These are phyloP conservation scores for Candida caryicola DNA, from an alignment of 805 yeast genomes.

Conservation along the genomic window DNA sequence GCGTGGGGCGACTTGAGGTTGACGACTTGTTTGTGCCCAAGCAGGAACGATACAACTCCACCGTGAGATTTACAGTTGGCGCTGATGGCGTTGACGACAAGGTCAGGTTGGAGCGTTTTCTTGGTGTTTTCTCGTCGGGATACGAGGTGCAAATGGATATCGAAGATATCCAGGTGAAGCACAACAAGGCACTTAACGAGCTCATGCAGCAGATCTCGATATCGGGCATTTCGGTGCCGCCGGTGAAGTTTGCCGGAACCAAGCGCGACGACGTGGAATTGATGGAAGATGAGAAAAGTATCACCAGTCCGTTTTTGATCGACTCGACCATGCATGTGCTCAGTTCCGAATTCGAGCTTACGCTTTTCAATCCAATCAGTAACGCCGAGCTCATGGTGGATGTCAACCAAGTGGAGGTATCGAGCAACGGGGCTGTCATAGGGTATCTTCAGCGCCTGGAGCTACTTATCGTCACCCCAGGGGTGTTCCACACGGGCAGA, in stretches of 20 bases:
- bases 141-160: constrained; percentile 25
- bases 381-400: constrained; percentile 45
- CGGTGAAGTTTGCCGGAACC: constrained; percentile 21
- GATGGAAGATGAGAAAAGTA: not conserved
- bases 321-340: constrained; percentile 54
- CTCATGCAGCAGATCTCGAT: constrained; percentile 19
- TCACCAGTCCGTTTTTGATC: constrained; percentile 40
- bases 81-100: constrained; percentile 13
- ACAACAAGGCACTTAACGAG: constrained; percentile 10
- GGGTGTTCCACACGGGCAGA: constrained; percentile 47
- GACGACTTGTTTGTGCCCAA: constrained; percentile 19
- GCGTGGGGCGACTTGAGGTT: constrained; percentile 25
- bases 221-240: constrained; percentile 20
- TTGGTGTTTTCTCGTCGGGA: constrained; percentile 42
- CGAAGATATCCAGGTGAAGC: constrained; percentile 22
- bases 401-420: constrained; percentile 47
- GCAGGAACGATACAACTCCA: constrained; percentile 15
- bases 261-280: not conserved
- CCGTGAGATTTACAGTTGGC: constrained; percentile 10
- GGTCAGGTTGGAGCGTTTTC: constrained; percentile 26
- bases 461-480: constrained; percentile 48
- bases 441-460: constrained; percentile 46
- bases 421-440: constrained; percentile 42
- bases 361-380: constrained; percentile 51
- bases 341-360: constrained; percentile 52